Conservation (phyloP, 805 yeast genomes). For the Yarrowia bubula region DNA sequence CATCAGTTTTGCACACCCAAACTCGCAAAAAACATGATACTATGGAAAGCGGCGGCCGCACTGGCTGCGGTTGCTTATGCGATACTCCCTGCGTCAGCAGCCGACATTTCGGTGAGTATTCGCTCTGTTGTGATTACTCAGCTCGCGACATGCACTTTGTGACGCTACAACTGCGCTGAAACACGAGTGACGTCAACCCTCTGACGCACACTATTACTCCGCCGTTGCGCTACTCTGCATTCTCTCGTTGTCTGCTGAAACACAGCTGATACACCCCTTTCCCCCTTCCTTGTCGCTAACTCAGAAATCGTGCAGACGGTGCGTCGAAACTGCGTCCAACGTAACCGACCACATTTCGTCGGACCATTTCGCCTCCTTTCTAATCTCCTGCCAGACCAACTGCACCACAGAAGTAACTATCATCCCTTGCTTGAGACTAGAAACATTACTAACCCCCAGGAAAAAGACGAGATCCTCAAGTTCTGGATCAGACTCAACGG, state of each 20-base stretch:
- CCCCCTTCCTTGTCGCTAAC: not conserved
- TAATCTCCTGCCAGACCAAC: constrained; percentile 2
- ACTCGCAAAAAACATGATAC: not conserved
- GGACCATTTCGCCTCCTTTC: constrained; percentile 19
- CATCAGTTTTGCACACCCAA: not conserved
- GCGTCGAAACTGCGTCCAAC: constrained; percentile 17
- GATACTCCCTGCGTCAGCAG: not conserved
- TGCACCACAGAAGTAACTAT: constrained; percentile 17
- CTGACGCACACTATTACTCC: no score
- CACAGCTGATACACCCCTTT: constrained; percentile 14
- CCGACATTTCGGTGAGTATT: not conserved
- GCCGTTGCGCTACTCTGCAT: not conserved
- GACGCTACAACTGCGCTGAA: no score
- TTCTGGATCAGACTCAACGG: constrained; percentile 19
- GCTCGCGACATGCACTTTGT: no score
- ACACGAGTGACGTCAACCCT: not conserved
- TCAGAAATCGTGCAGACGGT: constrained; percentile 11
- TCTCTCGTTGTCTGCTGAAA: not conserved
- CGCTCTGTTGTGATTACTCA: not conserved
- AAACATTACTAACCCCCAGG: constrained; percentile 5
- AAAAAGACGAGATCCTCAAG: constrained; percentile 24
- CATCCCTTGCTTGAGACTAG: not conserved
- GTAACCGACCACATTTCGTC: constrained; percentile 1
- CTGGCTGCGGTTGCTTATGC: not conserved
- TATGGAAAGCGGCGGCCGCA: not conserved